phyloP scores from a whole-genome alignment of 1,284 basidiomycete species.

The Lentinula novae-zelandiae region DNA sequence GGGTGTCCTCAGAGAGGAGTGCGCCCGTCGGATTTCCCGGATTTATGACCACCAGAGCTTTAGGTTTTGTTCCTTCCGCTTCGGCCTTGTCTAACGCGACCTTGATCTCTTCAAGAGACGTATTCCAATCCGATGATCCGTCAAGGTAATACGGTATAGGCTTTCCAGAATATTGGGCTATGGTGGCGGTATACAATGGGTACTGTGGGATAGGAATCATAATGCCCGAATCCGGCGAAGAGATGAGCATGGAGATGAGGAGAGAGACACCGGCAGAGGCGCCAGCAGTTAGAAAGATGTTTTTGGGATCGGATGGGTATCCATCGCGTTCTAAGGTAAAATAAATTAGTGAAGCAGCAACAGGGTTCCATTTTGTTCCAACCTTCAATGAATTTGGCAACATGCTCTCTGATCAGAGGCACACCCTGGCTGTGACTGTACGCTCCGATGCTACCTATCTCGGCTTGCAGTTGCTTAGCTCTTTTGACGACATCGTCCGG shows the following conservation, averaged over 20 bases:
- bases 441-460: constrained; percentile 93
- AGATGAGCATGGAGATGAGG: constrained; percentile 80
- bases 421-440: constrained; percentile 97
- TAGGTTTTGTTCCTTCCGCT: constrained; percentile 61
- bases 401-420: constrained; percentile 82
- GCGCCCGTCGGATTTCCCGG: constrained; percentile 95
- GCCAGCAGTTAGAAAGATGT: constrained; percentile 93
- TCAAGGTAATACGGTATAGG: constrained; percentile 89
- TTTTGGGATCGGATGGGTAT: constrained; percentile 76
- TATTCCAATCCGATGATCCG: constrained; percentile 81
- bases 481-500: constrained; percentile 85
- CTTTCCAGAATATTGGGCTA: constrained; percentile 82
- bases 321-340: constrained; percentile 76
- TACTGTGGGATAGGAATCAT: constrained; percentile 99
- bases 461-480: constrained; percentile 75
- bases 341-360: neutral
- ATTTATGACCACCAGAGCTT: constrained; percentile 92
- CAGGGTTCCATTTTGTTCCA: constrained; percentile 22
- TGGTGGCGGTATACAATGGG: constrained; percentile 93
- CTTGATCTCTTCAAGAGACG: constrained; percentile 72
- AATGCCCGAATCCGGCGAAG: constrained; percentile 65
- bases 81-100: constrained; percentile 67
- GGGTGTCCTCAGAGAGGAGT: constrained; percentile 68
- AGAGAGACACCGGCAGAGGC: constrained; percentile 92
- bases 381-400: constrained; percentile 90